These are phyloP conservation scores for Tephrocybe rancida DNA, from an alignment of 768 basidiomycete genomes.

Conservation along the genomic window DNA sequence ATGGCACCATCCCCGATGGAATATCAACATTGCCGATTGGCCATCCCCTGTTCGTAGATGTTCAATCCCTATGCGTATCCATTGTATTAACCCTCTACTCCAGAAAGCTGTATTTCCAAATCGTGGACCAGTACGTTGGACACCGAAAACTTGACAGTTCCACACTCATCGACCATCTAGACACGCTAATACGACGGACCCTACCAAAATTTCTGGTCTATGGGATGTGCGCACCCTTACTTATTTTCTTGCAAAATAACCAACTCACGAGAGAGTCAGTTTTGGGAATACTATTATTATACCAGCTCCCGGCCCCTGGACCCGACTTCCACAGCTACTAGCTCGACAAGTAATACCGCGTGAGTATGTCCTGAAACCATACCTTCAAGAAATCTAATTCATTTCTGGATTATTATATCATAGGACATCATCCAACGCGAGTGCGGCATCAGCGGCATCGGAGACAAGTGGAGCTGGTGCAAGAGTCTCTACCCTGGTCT, in stretches of 20 bases:
- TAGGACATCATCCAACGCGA: background rate
- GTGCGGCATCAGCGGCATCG: background rate
- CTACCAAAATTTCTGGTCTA: background rate
- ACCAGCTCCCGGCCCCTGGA: background rate
- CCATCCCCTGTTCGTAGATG: background rate
- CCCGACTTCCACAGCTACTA: background rate
- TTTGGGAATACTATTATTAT: background rate
- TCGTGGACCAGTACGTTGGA: background rate
- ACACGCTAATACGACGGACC: background rate
- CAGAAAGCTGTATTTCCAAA: conserved; percentile 1
- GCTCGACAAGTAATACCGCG: too few relatives aligned
- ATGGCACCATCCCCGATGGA: background rate
- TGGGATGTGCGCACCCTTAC: background rate
- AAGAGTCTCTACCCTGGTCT: background rate
- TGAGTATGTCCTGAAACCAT: too few relatives aligned
- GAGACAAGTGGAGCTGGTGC: background rate
- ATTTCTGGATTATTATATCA: too few relatives aligned
- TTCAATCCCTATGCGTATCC: background rate
- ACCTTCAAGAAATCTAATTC: too few relatives aligned
- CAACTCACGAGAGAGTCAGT: background rate
- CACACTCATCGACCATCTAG: background rate
- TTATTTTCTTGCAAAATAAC: background rate
- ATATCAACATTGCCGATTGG: background rate
- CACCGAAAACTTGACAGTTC: background rate
- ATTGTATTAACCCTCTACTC: background rate